Conservation (phyloP, 345 rosid genomes). For the Lumnitzera littorea region DNA sequence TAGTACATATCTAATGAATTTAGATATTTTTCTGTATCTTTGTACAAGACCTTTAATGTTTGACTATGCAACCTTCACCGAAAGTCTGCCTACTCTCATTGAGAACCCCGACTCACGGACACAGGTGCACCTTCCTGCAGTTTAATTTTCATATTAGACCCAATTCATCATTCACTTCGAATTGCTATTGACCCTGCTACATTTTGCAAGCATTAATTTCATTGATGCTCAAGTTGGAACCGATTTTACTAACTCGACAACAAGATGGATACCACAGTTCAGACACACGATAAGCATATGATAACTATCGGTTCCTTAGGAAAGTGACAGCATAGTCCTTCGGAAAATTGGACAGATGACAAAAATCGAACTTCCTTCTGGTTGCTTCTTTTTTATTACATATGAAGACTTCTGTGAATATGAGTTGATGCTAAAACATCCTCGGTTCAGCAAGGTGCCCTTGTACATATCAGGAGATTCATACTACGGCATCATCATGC, state of each 20-base stretch:
- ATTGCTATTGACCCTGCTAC: background rate
- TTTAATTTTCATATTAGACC: no score
- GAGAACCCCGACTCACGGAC: conserved; percentile 29
- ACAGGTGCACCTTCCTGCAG: conserved; percentile 12
- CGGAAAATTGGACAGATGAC: background rate
- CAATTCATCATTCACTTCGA: background rate
- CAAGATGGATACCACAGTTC: conserved; percentile 9
- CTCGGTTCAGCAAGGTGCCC: conserved; percentile 17
- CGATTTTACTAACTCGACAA: conserved; percentile 28
- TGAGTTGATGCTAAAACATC: conserved; percentile 33
- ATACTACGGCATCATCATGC: conserved; percentile 35
- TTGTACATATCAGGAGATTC: conserved; percentile 39
- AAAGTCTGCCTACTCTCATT: conserved; percentile 25
- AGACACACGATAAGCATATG: conserved; percentile 12
- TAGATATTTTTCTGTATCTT: background rate
- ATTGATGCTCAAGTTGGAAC: conserved; percentile 29
- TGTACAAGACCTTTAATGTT: conserved; percentile 27
- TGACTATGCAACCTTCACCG: conserved; percentile 21
- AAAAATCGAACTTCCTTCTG: background rate
- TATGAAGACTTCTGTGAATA: conserved; percentile 6
- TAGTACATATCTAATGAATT: no score
- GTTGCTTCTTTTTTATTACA: background rate
- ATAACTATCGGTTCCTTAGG: conserved; percentile 16
- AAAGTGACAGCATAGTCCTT: conserved; percentile 9
- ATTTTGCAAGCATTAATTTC: conserved; percentile 28